phyloP scores from a whole-genome alignment of 441 rosid genomes.

The Metrosideros polymorpha region DNA sequence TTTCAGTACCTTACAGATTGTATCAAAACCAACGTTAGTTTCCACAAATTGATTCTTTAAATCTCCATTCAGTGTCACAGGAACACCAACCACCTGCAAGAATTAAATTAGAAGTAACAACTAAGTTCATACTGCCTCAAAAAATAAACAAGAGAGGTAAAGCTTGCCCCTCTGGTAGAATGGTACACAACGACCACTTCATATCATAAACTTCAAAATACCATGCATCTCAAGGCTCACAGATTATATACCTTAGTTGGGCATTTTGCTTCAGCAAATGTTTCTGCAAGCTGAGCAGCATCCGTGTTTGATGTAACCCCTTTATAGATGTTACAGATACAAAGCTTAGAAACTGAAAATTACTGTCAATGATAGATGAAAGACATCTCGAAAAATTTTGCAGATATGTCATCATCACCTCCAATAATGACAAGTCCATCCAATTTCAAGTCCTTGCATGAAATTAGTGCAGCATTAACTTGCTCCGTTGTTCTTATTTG shows the following conservation, averaged over 20 bases:
- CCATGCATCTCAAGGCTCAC: not conserved
- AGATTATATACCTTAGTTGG: slow-evolving; percentile 54
- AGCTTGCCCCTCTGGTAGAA: not conserved
- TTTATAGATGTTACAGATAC: slow-evolving; percentile 21
- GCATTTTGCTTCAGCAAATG: slow-evolving; percentile 83
- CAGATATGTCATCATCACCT: slow-evolving; percentile 40
- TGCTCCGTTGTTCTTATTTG: slow-evolving; percentile 96
- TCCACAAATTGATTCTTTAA: slow-evolving; percentile 97
- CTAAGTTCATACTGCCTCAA: not conserved
- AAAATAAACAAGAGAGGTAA: not conserved
- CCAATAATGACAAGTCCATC: slow-evolving; percentile 97
- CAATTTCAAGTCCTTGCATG: slow-evolving; percentile 86
- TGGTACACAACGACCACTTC: not conserved
- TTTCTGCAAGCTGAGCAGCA: slow-evolving; percentile 99
- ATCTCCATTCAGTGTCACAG: slow-evolving; percentile 96
- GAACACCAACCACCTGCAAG: slow-evolving; percentile 89
- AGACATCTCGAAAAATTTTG: not conserved
- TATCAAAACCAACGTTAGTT: slow-evolving; percentile 95
- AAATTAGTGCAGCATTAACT: slow-evolving; percentile 71
- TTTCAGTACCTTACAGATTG: slow-evolving; percentile 75
- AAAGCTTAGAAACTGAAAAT: not conserved
- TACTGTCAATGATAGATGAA: not conserved
- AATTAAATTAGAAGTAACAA: not conserved
- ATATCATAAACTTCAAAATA: not conserved
- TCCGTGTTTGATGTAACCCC: slow-evolving; percentile 98